Base-by-base conservation (phyloP, 257 asterid species). In the Ophiorrhiza pumila region DNA sequence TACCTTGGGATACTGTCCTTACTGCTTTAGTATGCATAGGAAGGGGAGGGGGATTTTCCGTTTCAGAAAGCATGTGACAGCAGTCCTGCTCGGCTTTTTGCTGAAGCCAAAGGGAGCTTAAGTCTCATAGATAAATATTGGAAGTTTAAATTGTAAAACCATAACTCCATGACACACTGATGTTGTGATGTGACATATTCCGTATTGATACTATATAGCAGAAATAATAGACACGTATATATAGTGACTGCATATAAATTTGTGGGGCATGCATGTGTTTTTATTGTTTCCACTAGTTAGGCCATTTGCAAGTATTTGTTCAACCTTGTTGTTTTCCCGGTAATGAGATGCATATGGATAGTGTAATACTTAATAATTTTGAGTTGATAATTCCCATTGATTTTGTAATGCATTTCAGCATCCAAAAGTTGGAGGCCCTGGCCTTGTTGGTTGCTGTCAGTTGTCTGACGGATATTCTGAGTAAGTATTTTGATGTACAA, bases 361-460 rank as follows among this genome's bases (percentile, higher is more conserved):
- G 52, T 2, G 39, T 5, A 62, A 35, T 37, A 53, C 41, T 23
- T 52, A 35, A 58, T 68, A 8, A 14, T 35, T 53, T 35, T 68
- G 59, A 45, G 37, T 22, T 7, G 18, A 3, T 23, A 49, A 61
- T 60, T 79, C 68, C 25, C 49, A 57, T 77, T 46, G 74, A 10
- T 71, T 77, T 31, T 65, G 57, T 74, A 52, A 67, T 68, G 43
- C 60, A 41, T 75, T 86, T 80, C 92, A 95, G 99, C 90, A 90
- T 79, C 99, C 99, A 47, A 85, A 74, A 78, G 80, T 91, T 32
- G 99, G 99, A 35, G 99, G 97, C 57, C 97, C 97, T 31, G 98
- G 99, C 71, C 96, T 95, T 61, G 79, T 89, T 73, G 99, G 99
- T 74, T 59, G 83, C 67, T 86, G 86, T 79, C 86, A 79, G 65